A percentile compares a stretch with the other conserved stretches of the same genome.
These are phyloP conservation scores for Tulasnella sp. DNA, from an alignment of 768 basidiomycete species.

Conservation along the genomic window DNA sequence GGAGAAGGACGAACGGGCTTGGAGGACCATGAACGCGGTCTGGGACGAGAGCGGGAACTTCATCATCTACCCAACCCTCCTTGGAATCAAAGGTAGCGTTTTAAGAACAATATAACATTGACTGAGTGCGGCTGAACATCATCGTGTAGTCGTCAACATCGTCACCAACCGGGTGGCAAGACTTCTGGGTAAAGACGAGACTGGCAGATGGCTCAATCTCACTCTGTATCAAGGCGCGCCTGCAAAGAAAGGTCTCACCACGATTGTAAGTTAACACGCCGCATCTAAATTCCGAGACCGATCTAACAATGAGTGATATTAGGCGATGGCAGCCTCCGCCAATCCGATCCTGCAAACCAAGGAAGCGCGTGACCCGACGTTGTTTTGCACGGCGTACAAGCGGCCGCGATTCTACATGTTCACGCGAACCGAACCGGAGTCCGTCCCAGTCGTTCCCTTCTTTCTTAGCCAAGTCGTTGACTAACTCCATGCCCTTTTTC, in stretches of 20 bases:
- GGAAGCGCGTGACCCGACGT: conserved; percentile 72
- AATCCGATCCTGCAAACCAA: conserved; percentile 90
- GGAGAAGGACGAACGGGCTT: conserved; percentile 41
- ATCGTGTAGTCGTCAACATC: conserved; percentile 69
- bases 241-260: conserved; percentile 72
- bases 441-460: conserved; percentile 24
- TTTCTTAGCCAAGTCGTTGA: neutral
- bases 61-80: conserved; percentile 80
- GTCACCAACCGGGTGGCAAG: conserved; percentile 87
- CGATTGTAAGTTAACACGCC: conserved; percentile 60
- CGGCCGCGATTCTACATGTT: conserved; percentile 91
- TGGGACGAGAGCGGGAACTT: conserved; percentile 99
- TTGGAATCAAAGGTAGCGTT: conserved; percentile 83
- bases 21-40: conserved; percentile 68
- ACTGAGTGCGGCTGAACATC: neutral
- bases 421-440: conserved; percentile 84
- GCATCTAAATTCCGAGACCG: neutral
- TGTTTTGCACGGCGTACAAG: conserved; percentile 91
- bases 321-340: conserved; percentile 92
- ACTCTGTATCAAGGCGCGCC: conserved; percentile 90
- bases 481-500: neutral
- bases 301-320: neutral
- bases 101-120: neutral
- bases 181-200: conserved; percentile 88
- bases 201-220: conserved; percentile 78